A percentile compares a stretch with the other conserved stretches of the same genome.
Conservation (phyloP, 2,329 filamentous ascomycete genomes). For the Alternaria arborescens region DNA sequence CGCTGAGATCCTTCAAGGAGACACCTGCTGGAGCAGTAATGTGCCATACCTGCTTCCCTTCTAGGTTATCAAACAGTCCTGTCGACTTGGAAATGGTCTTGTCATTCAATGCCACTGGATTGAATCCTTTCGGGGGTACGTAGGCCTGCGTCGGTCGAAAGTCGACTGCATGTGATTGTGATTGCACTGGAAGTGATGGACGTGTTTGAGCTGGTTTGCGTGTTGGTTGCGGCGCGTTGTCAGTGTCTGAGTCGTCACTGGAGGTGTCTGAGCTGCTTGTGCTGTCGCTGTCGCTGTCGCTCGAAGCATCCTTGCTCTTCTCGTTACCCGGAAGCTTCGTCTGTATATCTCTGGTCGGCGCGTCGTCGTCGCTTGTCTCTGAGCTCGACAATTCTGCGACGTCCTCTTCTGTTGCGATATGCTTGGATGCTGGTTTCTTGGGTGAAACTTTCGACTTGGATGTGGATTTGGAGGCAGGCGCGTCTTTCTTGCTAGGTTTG, state of each 20-base stretch:
- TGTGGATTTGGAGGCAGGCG: slow-evolving; percentile 17
- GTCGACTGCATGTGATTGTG: slow-evolving; percentile 41
- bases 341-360: slow-evolving; percentile 24
- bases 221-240: slow-evolving; percentile 29
- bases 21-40: slow-evolving; percentile 76
- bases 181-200: slow-evolving; percentile 15
- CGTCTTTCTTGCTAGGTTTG: slow-evolving; percentile 22
- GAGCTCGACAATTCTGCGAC: slow-evolving; percentile 37
- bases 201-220: slow-evolving; percentile 24
- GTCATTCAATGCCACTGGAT: slow-evolving; percentile 58
- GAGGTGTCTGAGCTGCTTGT: slow-evolving; percentile 40
- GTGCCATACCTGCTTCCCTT: slow-evolving; percentile 82
- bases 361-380: slow-evolving; percentile 36
- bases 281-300: slow-evolving; percentile 27
- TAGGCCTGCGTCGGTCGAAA: slow-evolving; percentile 49
- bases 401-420: slow-evolving; percentile 29
- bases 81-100: slow-evolving; percentile 39
- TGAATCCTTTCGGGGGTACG: slow-evolving; percentile 58
- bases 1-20: slow-evolving; percentile 72
- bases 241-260: slow-evolving; percentile 51
- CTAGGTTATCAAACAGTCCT: slow-evolving; percentile 66
- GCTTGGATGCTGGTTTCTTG: slow-evolving; percentile 35
- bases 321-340: slow-evolving; percentile 25
- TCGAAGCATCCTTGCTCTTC: slow-evolving; percentile 21
- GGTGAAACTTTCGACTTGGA: slow-evolving; percentile 24